Evolutionary conservation across 108 stramenopile species (phyloP).

Genomic region (Cyclotella choctawhatcheeana): DNA sequence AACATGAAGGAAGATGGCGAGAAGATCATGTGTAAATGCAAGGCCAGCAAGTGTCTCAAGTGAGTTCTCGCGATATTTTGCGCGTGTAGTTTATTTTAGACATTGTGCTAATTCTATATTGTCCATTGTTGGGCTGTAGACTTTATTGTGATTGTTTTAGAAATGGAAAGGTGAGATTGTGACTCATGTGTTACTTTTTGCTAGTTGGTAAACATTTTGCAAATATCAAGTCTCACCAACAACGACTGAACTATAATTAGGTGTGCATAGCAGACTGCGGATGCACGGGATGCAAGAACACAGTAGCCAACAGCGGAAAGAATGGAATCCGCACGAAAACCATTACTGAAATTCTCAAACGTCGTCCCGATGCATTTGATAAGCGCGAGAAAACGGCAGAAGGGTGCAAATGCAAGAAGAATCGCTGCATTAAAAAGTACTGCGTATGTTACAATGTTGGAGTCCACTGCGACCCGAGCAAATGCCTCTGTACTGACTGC

Average conservation of each 20-base stretch:
- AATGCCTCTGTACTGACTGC: conserved; percentile 55
- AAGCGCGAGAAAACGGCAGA: conserved; percentile 44
- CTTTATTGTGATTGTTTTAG: conserved; percentile 82
- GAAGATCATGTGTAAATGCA: conserved; percentile 35
- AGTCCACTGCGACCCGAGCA: conserved; percentile 30
- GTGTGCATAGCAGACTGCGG: no score
- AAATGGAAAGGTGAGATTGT: conserved; percentile 29
- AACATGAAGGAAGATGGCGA: conserved; percentile 26
- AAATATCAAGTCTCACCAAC: no score
- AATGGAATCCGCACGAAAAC: conserved; percentile 55
- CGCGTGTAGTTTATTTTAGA: not conserved
- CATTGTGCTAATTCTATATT: not conserved
- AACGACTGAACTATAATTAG: no score
- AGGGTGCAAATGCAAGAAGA: conserved; percentile 67
- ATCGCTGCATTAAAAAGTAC: conserved; percentile 74
- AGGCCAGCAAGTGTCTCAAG: conserved; percentile 45
- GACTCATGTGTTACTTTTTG: not conserved
- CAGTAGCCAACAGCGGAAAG: conserved; percentile 24
- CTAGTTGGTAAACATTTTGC: not conserved
- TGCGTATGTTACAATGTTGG: conserved; percentile 62
- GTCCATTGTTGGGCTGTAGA: conserved; percentile 14
- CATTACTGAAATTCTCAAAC: conserved; percentile 47
- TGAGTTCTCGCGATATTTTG: not conserved
- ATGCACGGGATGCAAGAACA: conserved; percentile 69
- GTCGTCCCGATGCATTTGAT: conserved; percentile 69